Evolutionary conservation across 2,329 filamentous ascomycete species (phyloP), one percentile per base, ranked within the genome.

Genomic region (Colletotrichum chrysophilum): DNA sequence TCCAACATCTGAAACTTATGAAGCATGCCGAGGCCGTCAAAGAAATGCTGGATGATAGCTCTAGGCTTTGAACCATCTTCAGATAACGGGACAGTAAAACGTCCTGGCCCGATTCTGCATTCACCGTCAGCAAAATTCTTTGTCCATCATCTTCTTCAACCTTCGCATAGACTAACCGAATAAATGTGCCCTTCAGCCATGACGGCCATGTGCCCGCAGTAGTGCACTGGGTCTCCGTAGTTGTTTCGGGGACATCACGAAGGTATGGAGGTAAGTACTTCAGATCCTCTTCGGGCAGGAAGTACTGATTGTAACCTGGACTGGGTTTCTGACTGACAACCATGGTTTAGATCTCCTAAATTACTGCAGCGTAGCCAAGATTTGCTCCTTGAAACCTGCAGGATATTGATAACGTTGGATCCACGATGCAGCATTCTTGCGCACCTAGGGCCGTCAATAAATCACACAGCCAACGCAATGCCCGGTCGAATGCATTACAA

Each of bases 61-160:
- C 73, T 77, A 14, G 76, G 76, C 74, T 71, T 77, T n/a, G 76
- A 77, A 4, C 66, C 70, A 43, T 77, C 76, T 16, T 77, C 76
- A 14, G 74, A 74, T 5, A 77, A 58, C 4, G 74, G 76, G 5
- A 77, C 67, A 7, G 74, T 76, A 43, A 71, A 77, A 21, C 66
- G 61, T 4, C 74, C 76, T 3, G 74, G 69, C 21, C 76, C 76
- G 30, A 77, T 61, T 26, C 70, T 77, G 38, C 5, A 28, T 28
- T 28, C 16, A n/a, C 28, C 13, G 5, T 21, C 52, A 58, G 24
- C 24, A 58, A 26, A 28, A 7, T 7, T 7, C n/a, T 52, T 21
- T 13, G 6, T 52, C n/a, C 1, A 7, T 52, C 38, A 1, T n/a
- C 34, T 16, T 14, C 61, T 16, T 21, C 21, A 48, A 18, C 26